Evolutionary conservation across 768 basidiomycete species (phyloP), one percentile per base, ranked within the genome.

Genomic region (Pisolithus albus): DNA sequence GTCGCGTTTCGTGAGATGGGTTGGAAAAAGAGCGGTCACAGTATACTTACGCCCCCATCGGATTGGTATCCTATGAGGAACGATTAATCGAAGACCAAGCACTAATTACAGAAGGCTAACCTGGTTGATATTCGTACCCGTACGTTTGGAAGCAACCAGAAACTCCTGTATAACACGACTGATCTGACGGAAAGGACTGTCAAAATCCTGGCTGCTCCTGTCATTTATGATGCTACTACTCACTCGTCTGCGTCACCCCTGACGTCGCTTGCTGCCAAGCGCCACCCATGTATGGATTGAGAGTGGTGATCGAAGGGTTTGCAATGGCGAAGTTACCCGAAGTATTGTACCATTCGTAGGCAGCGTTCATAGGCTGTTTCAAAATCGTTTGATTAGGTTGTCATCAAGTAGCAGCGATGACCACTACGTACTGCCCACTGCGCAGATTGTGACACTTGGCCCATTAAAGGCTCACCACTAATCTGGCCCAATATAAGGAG

Each of bases 221-320:
- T 1, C 6, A 19, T 41, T n/a, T 38, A 32, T 10, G 18, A 41
- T 32, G 9, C 23, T 5, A 28, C 24, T 19, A 13, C 74, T 60
- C 56, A 82, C 79, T 75, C 16, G 88, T 88, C 10, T 57, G 52
- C 0, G 84, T 76, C 13, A 92, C 72, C 18, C 72, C 83, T 5
- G 90, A 92, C 0, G 85, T 85, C 2, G 91, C 86, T 61, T 94
- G 89, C 65, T 95, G 93, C 63, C 79, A 88, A 8, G 76, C 77
- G 45, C 86, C 87, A 40, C 93, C 93, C 16, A 69, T 74, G 62
- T 88, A 92, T 5, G 78, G 52, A 61, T 92, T 92, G 40, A 83
- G 65, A 21, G 57, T 50, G 0, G 83, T 82, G 18, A 68, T 64
- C n/a, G 64, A 66, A 1, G 72, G 60, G 61, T 92, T 72, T 7